phyloP scores from a whole-genome alignment of 805 yeast genomes.

The Saccharomycopsis vini region DNA sequence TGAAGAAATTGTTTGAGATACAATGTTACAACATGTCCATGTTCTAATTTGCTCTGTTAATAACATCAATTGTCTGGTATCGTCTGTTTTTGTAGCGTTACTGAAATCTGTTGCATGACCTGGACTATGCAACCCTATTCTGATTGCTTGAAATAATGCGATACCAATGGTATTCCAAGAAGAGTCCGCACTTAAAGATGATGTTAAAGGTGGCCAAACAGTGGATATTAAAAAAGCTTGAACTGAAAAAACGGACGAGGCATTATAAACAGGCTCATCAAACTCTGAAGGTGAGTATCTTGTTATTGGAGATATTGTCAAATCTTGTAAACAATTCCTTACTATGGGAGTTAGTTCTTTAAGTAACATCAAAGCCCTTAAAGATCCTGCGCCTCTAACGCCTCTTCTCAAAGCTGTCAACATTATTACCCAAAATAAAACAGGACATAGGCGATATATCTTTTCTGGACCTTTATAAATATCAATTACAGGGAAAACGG shows the following conservation, averaged over 20 bases:
- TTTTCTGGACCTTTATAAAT: slow-evolving; percentile 73
- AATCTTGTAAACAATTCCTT: slow-evolving; percentile 73
- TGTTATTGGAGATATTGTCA: slow-evolving; percentile 84
- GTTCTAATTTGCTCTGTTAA: slow-evolving; percentile 76
- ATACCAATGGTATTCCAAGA: slow-evolving; percentile 93
- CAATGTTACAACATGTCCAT: slow-evolving; percentile 90
- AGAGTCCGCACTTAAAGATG: slow-evolving; percentile 90
- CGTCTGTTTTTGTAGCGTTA: slow-evolving; percentile 27
- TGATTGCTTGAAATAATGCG: slow-evolving; percentile 84
- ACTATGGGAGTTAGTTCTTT: slow-evolving; percentile 58
- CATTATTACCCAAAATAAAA: slow-evolving; percentile 89
- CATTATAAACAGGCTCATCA: slow-evolving; percentile 76
- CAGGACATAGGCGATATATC: slow-evolving; percentile 72
- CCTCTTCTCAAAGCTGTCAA: slow-evolving; percentile 68
- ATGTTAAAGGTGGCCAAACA: slow-evolving; percentile 93
- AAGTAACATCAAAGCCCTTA: no score
- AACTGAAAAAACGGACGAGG: slow-evolving; percentile 86
- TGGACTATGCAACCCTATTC: slow-evolving; percentile 85
- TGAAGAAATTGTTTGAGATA: slow-evolving; percentile 82
- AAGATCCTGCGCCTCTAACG: slow-evolving; percentile 28
- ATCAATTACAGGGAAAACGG: slow-evolving; percentile 82
- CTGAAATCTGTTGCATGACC: slow-evolving; percentile 52
- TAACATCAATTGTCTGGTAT: slow-evolving; percentile 31
- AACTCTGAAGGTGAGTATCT: slow-evolving; percentile 70
- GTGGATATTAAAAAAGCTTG: slow-evolving; percentile 87